A percentile compares a stretch with the other conserved stretches of the same genome.
These are phyloP conservation scores for Yamadazyma triangularis DNA, from an alignment of 1,139 yeast genomes.

Conservation along the genomic window DNA sequence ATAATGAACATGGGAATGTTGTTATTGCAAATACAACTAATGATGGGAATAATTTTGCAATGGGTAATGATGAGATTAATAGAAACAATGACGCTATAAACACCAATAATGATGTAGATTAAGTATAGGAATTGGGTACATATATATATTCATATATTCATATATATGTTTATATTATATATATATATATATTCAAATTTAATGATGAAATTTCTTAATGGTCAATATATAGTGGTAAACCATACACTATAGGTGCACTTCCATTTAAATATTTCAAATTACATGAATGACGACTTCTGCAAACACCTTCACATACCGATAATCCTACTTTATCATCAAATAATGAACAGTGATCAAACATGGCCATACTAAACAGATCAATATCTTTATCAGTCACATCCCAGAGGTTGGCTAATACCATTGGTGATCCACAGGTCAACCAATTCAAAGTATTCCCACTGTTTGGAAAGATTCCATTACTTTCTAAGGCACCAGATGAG, in stretches of 20 bases:
- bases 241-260: constrained; percentile 30
- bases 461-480: constrained; percentile 62
- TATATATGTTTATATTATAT: no score
- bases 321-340: constrained; percentile 11
- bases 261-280: constrained; percentile 41
- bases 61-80: background rate
- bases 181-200: no score
- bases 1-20: background rate
- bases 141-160: no score
- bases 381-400: constrained; percentile 96
- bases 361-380: constrained; percentile 63
- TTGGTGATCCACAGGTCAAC: constrained; percentile 74
- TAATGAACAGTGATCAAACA: constrained; percentile 63
- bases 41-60: constrained; percentile 1
- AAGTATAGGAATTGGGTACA: no score
- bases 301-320: constrained; percentile 4
- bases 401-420: constrained; percentile 87
- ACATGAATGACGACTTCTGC: constrained; percentile 55
- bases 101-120: background rate
- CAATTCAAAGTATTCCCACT: constrained; percentile 76
- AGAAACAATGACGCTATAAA: background rate
- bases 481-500: constrained; percentile 70
- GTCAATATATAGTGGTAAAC: constrained; percentile 17
- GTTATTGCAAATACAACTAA: background rate
- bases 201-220: background rate